A percentile compares a stretch with the other conserved stretches of the same genome.
Evolutionary conservation across 192 early-diverging fungal species (phyloP).

Genomic region (Podila epigama): DNA sequence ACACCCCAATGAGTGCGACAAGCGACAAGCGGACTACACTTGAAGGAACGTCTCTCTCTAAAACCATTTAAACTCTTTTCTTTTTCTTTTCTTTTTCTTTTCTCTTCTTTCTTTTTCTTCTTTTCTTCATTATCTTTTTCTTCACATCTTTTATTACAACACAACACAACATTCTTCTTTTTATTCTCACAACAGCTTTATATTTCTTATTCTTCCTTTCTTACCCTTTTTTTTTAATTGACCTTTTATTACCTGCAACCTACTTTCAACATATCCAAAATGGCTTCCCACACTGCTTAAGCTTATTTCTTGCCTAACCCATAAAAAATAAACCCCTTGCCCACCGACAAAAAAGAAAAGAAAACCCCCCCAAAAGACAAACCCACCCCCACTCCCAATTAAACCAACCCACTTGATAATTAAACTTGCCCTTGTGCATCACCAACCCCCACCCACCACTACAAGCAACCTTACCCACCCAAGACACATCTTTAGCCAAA

Average conservation of each 20-base stretch:
- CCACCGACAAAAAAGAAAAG: background rate
- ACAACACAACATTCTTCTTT: background rate
- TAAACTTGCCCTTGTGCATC: background rate
- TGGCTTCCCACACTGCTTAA: slow-evolving; percentile 26
- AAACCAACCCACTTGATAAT: background rate
- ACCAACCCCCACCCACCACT: background rate
- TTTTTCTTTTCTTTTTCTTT: background rate
- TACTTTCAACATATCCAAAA: slow-evolving; percentile 3
- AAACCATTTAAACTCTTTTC: background rate
- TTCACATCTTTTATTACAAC: background rate
- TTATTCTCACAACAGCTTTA: background rate
- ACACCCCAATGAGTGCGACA: too few species aligned
- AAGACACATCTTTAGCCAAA: slow-evolving; percentile 1
- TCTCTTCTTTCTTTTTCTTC: background rate
- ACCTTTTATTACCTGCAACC: background rate
- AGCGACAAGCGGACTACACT: background rate
- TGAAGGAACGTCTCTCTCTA: background rate
- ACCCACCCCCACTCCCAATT: background rate
- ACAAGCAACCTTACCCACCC: background rate
- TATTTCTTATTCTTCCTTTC: background rate
- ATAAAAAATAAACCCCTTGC: too few species aligned
- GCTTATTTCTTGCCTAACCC: too few species aligned
- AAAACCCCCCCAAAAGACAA: background rate
- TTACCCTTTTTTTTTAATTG: background rate
- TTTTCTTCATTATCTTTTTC: background rate